Evolutionary conservation across 169 alveolate genomes (phyloP), one percentile per base, ranked within the genome.

Genomic region (Plasmodium berghei): DNA sequence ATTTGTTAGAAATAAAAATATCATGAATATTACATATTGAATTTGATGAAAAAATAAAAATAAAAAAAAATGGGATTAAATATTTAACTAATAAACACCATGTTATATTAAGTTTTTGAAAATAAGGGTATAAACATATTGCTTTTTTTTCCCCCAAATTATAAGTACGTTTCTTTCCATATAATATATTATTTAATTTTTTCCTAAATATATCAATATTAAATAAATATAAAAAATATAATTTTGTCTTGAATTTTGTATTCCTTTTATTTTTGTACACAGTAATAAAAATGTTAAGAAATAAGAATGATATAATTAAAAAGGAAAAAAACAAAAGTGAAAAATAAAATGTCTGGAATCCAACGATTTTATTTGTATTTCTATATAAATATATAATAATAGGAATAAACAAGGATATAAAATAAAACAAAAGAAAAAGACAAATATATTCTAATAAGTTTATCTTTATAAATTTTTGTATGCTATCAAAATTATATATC

Each of bases 51-150:
- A 48, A 24, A 22, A 80, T 26, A 71, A 59, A 34, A 9, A 67
- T 54, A 40, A 80, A 67, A 66, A 80, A 26, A n/a, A 42, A 28
- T 8, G 91, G 73, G 12, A 85, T 85, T 14, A 85, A 58, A 85
- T 70, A 85, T 54, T 85, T 85, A 22, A 63, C 16, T 71, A 70
- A 5, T 54, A 16, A 58, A 46, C 91, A 85, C 91, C 91, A 85
- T 18, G 16, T 9, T 14, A 34, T n/a, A 48, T 67, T 58, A 45
- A 85, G 42, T 40, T 85, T 70, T 56, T 70, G 69, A 28, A 61
- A 34, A n/a, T 34, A 54, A 45, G 24, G 3, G 42, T 34, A 3
- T 6, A 14, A 62, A 83, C 18, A 10, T 12, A 28, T 42, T 24
- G 9, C 28, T 28, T 66, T 45, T 14, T 72, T 72, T 54, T 6